Base-by-base conservation (phyloP, 305 asterid species). In the Stenogyne calaminthoides region DNA sequence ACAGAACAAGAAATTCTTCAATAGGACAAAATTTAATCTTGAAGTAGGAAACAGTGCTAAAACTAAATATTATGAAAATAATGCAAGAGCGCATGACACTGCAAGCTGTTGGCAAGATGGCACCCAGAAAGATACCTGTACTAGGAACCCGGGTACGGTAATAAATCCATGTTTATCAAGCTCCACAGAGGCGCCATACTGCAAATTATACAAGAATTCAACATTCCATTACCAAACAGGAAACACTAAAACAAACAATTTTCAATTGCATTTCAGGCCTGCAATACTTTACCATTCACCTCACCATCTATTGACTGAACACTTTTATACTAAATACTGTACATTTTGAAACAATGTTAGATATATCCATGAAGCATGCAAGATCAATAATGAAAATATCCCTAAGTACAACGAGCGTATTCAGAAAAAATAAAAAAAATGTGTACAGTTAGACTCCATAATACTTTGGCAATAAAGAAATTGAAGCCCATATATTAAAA, bases 181-280 rank as follows among this genome's bases (percentile, higher is more conserved):
- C 88, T 90, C 96, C 87, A 85, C 60, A 49, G 96, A 87, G 82
- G 97, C 98, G 65, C 79, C 89, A 78, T 89, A 80, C 97, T 91
- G 87, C 71, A 49, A 78, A 54, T 51, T 7, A 80, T 73, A 69
- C 60, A 46, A 66, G 16, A 46, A n/a, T 64, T 75, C 77, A 81
- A 76, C 47, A 57, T 9, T 64, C n/a, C 59, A 9, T 65, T 36
- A 74, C 68, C 54, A 29, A 77, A 56, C 18, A 42, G 34, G 63
- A 59, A n/a, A 69, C 56, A 29, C 39, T 22, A 63, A 42, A 9
- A 9, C 60, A 63, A 47, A 66, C 72, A 10, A 57, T 54, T 72
- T n/a, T n/a, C n/a, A n/a, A 27, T 19, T 2, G 5, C 22, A 67
- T 62, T 56, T 57, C 61, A 56, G 27, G 37, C 29, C 10, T 8